phyloP scores from a whole-genome alignment of 345 rosid species.

The Carallia pectinifolia region DNA sequence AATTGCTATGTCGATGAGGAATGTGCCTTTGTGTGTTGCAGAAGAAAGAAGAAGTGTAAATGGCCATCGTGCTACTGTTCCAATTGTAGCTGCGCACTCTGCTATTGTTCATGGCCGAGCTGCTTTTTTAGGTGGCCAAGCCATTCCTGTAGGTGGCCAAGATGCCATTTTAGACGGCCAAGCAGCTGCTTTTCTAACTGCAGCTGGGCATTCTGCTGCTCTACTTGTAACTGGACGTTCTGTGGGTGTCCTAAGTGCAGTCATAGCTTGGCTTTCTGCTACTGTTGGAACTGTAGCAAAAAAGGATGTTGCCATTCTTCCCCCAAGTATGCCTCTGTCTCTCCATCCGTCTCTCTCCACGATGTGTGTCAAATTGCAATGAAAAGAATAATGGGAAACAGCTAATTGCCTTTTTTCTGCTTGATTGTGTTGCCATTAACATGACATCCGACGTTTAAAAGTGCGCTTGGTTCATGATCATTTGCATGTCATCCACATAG shows the following conservation, averaged over 20 bases:
- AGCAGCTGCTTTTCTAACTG: constrained; percentile 18
- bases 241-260: constrained; percentile 6
- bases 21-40: constrained; percentile 25
- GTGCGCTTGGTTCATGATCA: not conserved
- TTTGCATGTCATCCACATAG: not conserved
- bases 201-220: constrained; percentile 1
- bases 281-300: constrained; percentile 38
- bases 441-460: not conserved
- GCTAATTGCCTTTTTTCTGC: not conserved
- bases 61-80: constrained; percentile 44
- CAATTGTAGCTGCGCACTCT: constrained; percentile 36
- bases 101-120: constrained; percentile 21
- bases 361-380: not conserved
- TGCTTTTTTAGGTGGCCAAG: constrained; percentile 23
- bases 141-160: constrained; percentile 6
- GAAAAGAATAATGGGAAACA: not conserved
- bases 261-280: constrained; percentile 30
- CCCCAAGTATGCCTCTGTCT: constrained; percentile 29
- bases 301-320: constrained; percentile 30
- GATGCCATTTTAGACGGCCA: constrained; percentile 6
- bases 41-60: constrained; percentile 25
- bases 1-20: constrained; percentile 23
- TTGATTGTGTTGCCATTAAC: not conserved
- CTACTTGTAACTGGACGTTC: constrained; percentile 40
- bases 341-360: not conserved